These are phyloP conservation scores for Suillus clintonianus DNA, from an alignment of 768 basidiomycete species.

Conservation along the genomic window DNA sequence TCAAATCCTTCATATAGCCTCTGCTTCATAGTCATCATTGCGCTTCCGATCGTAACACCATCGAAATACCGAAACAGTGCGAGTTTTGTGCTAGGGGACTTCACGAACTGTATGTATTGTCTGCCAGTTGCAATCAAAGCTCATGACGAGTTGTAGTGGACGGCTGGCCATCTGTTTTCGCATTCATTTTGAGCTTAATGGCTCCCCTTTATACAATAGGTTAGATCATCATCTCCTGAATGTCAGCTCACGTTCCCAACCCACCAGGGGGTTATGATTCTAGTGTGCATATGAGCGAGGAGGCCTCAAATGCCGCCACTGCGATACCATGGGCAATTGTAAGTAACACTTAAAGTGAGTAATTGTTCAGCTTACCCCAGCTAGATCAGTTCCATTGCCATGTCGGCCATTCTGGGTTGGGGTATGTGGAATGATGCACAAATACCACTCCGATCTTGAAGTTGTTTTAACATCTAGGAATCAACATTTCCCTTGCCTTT, in stretches of 20 bases:
- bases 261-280: conserved; percentile 49
- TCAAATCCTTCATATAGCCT: neutral
- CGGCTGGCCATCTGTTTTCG: conserved; percentile 45
- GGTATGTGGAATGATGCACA: conserved; percentile 39
- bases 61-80: conserved; percentile 38
- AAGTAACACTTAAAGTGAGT: conserved; percentile 5
- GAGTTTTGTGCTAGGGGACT: conserved; percentile 37
- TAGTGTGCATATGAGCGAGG: conserved; percentile 69
- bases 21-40: conserved; percentile 36
- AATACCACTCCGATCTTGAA: neutral
- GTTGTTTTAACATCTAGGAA: conserved; percentile 25
- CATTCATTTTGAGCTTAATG: conserved; percentile 43
- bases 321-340: conserved; percentile 73
- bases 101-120: conserved; percentile 29
- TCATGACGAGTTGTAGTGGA: conserved; percentile 22
- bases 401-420: conserved; percentile 59
- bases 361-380: conserved; percentile 37
- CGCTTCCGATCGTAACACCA: conserved; percentile 40
- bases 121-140: neutral
- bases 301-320: conserved; percentile 65
- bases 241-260: conserved; percentile 29
- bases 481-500: conserved; percentile 65
- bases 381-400: conserved; percentile 46
- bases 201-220: conserved; percentile 40
- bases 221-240: neutral